phyloP scores from a whole-genome alignment of 1,139 yeast genomes.

The Zhuliangozyma parablackwelliae region DNA sequence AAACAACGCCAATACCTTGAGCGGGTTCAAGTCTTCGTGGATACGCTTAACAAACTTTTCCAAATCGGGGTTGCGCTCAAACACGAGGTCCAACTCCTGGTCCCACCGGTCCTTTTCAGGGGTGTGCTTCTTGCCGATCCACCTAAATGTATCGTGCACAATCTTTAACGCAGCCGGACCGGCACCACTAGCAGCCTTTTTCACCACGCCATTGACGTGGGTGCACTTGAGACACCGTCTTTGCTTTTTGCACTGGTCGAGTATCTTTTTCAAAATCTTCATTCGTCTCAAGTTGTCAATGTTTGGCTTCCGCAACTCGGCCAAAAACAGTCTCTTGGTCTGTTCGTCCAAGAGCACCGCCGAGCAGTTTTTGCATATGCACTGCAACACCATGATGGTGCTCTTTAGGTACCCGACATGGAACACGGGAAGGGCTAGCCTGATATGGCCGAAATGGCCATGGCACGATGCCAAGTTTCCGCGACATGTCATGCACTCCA shows the following conservation, averaged over 20 bases:
- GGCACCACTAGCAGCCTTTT: conserved; percentile 90
- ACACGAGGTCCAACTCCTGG: conserved; percentile 71
- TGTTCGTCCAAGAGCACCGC: conserved; percentile 70
- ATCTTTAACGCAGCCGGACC: conserved; percentile 92
- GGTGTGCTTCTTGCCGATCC: conserved; percentile 87
- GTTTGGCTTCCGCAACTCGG: conserved; percentile 81
- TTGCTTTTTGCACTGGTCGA: conserved; percentile 94
- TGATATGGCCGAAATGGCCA: conserved; percentile 96
- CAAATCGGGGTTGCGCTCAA: conserved; percentile 74
- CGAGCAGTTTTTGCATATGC: conserved; percentile 89
- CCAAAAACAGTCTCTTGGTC: conserved; percentile 61
- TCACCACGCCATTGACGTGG: conserved; percentile 91
- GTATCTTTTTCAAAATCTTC: conserved; percentile 75
- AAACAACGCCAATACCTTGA: conserved; percentile 82
- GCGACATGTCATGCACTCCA: conserved; percentile 86
- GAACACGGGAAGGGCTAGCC: conserved; percentile 91
- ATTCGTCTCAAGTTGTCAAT: conserved; percentile 88
- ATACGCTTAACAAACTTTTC: conserved; percentile 85
- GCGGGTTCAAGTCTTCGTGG: conserved; percentile 90
- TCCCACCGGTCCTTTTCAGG: conserved; percentile 88
- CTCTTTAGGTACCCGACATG: conserved; percentile 97
- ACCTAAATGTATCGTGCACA: conserved; percentile 92
- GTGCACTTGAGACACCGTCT: conserved; percentile 86
- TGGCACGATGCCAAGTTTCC: conserved; percentile 93
- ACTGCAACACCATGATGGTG: conserved; percentile 81